These are phyloP conservation scores for Fusarium euwallaceae DNA, from an alignment of 2,329 filamentous ascomycete species.

Conservation along the genomic window DNA sequence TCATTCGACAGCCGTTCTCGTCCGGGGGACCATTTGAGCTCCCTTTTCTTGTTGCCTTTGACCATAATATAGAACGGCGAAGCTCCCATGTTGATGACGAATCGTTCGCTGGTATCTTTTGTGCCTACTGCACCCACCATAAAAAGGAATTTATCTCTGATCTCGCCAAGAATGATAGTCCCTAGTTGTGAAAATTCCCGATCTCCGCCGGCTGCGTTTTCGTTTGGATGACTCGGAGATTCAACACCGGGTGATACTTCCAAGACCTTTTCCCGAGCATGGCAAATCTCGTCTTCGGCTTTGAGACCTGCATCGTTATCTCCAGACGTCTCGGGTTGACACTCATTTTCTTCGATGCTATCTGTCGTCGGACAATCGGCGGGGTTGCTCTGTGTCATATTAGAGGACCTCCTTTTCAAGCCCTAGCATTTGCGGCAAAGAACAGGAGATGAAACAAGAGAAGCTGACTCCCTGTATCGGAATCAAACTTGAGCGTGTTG, in stretches of 20 bases:
- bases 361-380: background rate
- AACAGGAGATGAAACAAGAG: background rate
- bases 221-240: too few relatives aligned
- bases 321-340: background rate
- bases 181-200: too few relatives aligned
- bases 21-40: too few relatives aligned
- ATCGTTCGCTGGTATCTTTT: too few relatives aligned
- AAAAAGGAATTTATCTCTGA: background rate
- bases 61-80: too few relatives aligned
- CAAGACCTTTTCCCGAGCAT: background rate
- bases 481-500: too few relatives aligned
- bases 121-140: background rate
- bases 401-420: background rate
- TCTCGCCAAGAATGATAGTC: accelerated
- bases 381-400: background rate
- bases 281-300: background rate
- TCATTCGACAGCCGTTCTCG: too few relatives aligned
- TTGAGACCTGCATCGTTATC: background rate
- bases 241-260: too few relatives aligned
- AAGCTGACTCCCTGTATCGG: too few relatives aligned
- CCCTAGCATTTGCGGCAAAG: background rate
- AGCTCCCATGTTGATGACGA: too few relatives aligned
- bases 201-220: too few relatives aligned
- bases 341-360: background rate
- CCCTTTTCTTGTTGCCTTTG: background rate